Conservation (phyloP, 148 eudicot species). For the Oxyria digyna region DNA sequence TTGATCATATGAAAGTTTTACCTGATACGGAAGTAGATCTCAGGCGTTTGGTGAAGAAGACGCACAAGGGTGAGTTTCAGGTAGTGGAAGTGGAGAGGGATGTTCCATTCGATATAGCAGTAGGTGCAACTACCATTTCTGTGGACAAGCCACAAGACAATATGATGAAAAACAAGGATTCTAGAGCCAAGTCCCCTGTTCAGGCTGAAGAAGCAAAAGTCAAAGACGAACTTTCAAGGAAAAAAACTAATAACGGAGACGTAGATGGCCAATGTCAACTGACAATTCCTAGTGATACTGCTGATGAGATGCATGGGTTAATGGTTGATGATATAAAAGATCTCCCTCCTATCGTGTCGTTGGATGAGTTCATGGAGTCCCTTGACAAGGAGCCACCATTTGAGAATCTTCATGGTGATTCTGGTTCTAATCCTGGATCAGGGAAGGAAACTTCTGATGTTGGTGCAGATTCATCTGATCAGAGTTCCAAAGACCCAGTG, state of each 20-base stretch:
- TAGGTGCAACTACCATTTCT: conserved; percentile 19
- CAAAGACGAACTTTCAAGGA: conserved; percentile 15
- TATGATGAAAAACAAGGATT: conserved; percentile 9
- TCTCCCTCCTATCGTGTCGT: conserved; percentile 85
- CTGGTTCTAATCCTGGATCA: conserved; percentile 12
- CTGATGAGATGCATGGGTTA: conserved; percentile 83
- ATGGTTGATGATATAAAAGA: conserved; percentile 81
- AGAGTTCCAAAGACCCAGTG: conserved; percentile 22
- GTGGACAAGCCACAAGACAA: conserved; percentile 20
- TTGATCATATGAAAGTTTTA: conserved; percentile 66
- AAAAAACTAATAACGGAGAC: conserved; percentile 21
- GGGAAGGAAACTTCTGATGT: conserved; percentile 25
- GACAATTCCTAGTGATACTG: conserved; percentile 67
- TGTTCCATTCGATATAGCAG: conserved; percentile 46
- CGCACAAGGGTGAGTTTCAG: conserved; percentile 93
- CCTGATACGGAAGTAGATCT: conserved; percentile 72
- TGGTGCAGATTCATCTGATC: conserved; percentile 9
- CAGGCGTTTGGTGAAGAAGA: conserved; percentile 86
- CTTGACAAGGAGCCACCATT: conserved; percentile 91
- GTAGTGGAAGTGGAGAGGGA: conserved; percentile 81
- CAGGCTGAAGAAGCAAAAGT: conserved; percentile 15
- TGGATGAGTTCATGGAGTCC: conserved; percentile 94
- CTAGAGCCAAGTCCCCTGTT: conserved; percentile 12
- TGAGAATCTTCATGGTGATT: conserved; percentile 47
- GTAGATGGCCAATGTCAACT: conserved; percentile 36